Evolutionary conservation across 2,329 filamentous ascomycete species (phyloP).

Genomic region (Penicillium sp.): DNA sequence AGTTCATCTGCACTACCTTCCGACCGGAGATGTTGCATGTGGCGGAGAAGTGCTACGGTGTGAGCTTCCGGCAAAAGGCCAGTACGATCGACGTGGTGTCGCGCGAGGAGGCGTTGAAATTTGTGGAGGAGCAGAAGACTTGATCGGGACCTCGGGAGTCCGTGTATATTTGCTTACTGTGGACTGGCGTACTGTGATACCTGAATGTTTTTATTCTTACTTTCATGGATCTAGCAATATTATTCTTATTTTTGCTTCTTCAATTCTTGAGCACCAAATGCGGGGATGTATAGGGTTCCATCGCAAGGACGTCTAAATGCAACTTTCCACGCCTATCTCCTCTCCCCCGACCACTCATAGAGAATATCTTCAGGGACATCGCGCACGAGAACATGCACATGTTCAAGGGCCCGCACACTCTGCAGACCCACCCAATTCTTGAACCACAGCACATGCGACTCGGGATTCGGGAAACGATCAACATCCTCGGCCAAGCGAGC

Average conservation of each 20-base stretch:
- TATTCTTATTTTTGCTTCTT: no score
- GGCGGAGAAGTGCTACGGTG: conserved; percentile 96
- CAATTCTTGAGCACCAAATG: no score
- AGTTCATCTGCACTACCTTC: conserved; percentile 99
- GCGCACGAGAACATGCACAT: conserved; percentile 53
- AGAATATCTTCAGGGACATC: conserved; percentile 46
- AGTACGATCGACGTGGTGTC: conserved; percentile 88
- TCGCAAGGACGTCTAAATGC: not conserved
- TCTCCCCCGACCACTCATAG: conserved; percentile 43
- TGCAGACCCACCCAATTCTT: conserved; percentile 61
- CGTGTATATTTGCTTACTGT: conserved; percentile 11
- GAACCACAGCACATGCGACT: conserved; percentile 57
- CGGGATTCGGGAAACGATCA: conserved; percentile 28
- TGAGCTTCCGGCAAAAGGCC: conserved; percentile 86
- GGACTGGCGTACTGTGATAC: conserved; percentile 21
- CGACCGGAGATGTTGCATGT: conserved; percentile 92
- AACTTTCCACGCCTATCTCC: not conserved
- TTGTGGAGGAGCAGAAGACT: conserved; percentile 78
- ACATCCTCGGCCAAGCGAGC: conserved; percentile 37
- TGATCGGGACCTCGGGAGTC: conserved; percentile 13
- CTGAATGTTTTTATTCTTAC: conserved; percentile 4
- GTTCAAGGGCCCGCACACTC: conserved; percentile 56
- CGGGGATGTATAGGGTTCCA: no score
- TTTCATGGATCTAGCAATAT: not conserved
- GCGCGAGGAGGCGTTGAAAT: conserved; percentile 80